Conservation (phyloP, 805 yeast genomes). For the Candida gorgasii region DNA sequence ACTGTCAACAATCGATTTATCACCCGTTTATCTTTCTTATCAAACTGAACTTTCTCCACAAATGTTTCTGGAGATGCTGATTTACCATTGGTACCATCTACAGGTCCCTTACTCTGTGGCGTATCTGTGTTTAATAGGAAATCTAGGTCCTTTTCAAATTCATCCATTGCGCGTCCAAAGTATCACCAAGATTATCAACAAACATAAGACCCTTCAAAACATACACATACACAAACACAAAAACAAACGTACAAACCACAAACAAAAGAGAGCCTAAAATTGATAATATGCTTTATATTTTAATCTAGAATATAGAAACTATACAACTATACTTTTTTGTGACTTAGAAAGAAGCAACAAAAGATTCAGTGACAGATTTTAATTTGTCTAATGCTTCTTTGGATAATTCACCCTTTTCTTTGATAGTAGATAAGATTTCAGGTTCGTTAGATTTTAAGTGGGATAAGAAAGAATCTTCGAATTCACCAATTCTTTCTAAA, state of each 20-base stretch:
- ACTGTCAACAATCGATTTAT: constrained; percentile 12
- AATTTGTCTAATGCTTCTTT: constrained; percentile 83
- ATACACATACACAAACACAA: too few relatives aligned
- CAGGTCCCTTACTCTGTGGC: neutral
- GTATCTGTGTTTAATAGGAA: constrained; percentile 17
- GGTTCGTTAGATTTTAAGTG: constrained; percentile 89
- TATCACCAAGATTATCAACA: too few relatives aligned
- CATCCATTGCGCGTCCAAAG: constrained; percentile 2
- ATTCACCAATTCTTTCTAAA: constrained; percentile 82
- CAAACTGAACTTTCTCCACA: constrained; percentile 1
- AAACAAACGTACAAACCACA: too few relatives aligned
- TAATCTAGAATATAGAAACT: constrained; percentile 12
- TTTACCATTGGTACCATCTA: neutral
- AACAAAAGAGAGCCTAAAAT: neutral
- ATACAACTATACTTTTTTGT: constrained; percentile 7
- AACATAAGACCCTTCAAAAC: too few relatives aligned
- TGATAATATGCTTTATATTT: constrained; percentile 12
- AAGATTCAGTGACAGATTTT: constrained; percentile 89
- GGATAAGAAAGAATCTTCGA: constrained; percentile 89
- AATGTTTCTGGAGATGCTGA: neutral
- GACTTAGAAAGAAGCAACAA: constrained; percentile 79
- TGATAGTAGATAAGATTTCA: constrained; percentile 80
- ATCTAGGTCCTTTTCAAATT: constrained; percentile 32
- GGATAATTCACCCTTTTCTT: constrained; percentile 86
- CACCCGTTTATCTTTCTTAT: constrained; percentile 16